Base-by-base conservation (phyloP, 2,329 filamentous ascomycete genomes). In the Alternaria ethzedia region DNA sequence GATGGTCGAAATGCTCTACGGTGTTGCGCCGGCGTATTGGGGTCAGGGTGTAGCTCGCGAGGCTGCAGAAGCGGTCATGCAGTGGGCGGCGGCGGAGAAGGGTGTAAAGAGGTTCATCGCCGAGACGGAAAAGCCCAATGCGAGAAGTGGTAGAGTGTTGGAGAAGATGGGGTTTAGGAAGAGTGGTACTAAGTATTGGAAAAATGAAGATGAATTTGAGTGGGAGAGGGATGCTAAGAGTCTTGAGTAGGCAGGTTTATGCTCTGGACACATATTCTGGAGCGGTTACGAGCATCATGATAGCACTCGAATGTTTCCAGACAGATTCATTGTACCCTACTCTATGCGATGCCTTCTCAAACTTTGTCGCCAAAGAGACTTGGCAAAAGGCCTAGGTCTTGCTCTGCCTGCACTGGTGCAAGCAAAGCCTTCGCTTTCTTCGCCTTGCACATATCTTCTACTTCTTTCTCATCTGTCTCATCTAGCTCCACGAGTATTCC, bases 151-250 rank as follows among this genome's bases (percentile, higher is more conserved):
- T 17, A 68, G 65, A 32, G 74, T 77, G 5, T 25, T 76, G 56
- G 54, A 61, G 54, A 76, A 75, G 49, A 71, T 71, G 65, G 72
- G 73, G 7, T 77, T 75, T 47, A 59, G 36, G 23, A 54, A 67
- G 47, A 67, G 54, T 20, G 51, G 62, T 6, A 66, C 61, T 6
- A 10, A 43, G 2, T 71, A 70, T 59, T 71, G 69, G 69, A 66
- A 70, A 17, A 62, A 68, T 32, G 56, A 51, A 9, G 61, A 63
- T 54, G 65, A 70, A 26, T 43, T 52, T 20, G 67, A 70, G 32
- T 70, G 68, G 69, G 66, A 69, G 43, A 67, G 50, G 47, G 45
- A 17, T 4, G 30, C 36, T 17, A 1, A 5, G 20, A 23, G 20
- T 21, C 3, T 36, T 11, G 10, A 0, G 17, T 51, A 51, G 49